These are phyloP conservation scores for Hapsidospora chrysogenum DNA, from an alignment of 495 filamentous ascomycete genomes.

Conservation along the genomic window DNA sequence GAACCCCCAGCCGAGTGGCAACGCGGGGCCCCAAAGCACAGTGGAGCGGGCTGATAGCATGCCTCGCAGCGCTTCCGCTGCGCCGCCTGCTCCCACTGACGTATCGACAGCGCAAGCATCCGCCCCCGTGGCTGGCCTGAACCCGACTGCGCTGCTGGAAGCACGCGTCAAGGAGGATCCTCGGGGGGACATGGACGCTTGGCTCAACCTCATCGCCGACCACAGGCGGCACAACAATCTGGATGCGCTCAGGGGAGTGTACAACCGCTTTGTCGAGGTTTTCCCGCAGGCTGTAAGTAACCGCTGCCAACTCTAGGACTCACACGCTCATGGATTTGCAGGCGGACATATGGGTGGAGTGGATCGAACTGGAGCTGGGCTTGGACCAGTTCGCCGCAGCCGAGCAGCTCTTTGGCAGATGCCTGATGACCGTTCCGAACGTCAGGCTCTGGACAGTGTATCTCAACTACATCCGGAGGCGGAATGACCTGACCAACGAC, in stretches of 20 bases:
- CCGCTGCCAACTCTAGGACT: background rate
- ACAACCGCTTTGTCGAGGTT: slow-evolving; percentile 68
- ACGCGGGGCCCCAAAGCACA: background rate
- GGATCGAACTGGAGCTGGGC: slow-evolving; percentile 73
- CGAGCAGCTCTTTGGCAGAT: slow-evolving; percentile 66
- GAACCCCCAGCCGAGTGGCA: background rate
- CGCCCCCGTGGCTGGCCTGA: slow-evolving; percentile 33
- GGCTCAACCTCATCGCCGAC: slow-evolving; percentile 74
- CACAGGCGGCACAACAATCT: slow-evolving; percentile 66
- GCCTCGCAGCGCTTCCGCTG: background rate
- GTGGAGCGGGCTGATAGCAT: background rate
- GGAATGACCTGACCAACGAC: slow-evolving; percentile 67
- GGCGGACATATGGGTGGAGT: slow-evolving; percentile 81
- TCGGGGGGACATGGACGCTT: slow-evolving; percentile 76
- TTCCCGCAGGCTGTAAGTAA: slow-evolving; percentile 80
- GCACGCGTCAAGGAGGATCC: slow-evolving; percentile 83
- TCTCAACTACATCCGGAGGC: slow-evolving; percentile 82
- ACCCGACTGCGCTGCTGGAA: slow-evolving; percentile 72
- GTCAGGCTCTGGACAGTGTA: slow-evolving; percentile 87
- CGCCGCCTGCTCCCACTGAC: slow-evolving; percentile 3
- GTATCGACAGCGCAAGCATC: slow-evolving; percentile 4
- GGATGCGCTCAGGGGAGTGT: slow-evolving; percentile 63
- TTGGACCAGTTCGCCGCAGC: slow-evolving; percentile 58
- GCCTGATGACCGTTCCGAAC: slow-evolving; percentile 55
- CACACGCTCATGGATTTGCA: slow-evolving; percentile 15